phyloP scores from a whole-genome alignment of 208 protist genomes.

The Leishmania mexicana region DNA sequence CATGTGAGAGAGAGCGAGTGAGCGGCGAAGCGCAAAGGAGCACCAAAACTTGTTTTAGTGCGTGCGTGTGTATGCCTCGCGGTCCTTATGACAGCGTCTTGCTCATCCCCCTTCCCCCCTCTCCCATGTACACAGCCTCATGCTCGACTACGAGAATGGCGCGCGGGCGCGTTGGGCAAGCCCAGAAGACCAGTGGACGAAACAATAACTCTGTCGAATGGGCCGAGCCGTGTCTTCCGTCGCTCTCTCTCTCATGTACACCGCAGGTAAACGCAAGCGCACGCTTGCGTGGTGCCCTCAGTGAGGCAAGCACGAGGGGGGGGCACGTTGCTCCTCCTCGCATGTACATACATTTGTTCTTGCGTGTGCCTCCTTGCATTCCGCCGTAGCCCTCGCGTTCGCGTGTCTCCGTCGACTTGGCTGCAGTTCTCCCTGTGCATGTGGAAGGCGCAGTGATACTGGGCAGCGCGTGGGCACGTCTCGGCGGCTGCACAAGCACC shows the following conservation, averaged over 20 bases:
- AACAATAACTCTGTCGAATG: neutral
- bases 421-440: neutral
- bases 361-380: neutral
- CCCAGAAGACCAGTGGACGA: neutral
- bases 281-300: neutral
- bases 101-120: neutral
- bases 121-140: neutral
- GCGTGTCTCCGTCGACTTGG: neutral
- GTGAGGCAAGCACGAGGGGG: neutral
- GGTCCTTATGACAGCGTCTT: neutral
- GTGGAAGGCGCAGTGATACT: neutral
- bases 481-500: neutral
- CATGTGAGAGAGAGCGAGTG: constrained; percentile 81
- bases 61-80: neutral
- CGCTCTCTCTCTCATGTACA: neutral
- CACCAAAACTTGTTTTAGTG: neutral
- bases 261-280: neutral
- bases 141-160: neutral
- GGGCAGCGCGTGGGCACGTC: neutral
- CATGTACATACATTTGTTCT: neutral
- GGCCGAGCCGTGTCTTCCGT: neutral
- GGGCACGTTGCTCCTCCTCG: neutral
- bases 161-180: neutral
- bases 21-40: neutral
- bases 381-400: neutral